Conservation (phyloP, 1,139 yeast genomes). For the Martiniozyma asiatica region DNA sequence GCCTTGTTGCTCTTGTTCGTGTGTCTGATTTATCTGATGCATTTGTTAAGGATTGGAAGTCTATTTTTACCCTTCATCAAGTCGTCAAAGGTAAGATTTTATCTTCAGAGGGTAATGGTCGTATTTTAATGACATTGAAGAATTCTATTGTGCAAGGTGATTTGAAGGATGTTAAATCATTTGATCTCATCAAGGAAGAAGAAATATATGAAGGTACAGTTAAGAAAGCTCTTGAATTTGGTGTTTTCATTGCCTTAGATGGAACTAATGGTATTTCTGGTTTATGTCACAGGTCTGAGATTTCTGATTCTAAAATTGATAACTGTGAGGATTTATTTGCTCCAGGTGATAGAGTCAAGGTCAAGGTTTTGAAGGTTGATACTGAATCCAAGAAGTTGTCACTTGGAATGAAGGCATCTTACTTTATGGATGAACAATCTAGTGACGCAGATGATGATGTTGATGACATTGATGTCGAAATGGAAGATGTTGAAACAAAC, state of each 20-base stretch:
- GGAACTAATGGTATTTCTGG: constrained; percentile 72
- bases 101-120: constrained; percentile 48
- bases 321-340: constrained; percentile 56
- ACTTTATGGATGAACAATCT: constrained; percentile 34
- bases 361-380: constrained; percentile 58
- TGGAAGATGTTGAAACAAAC: constrained; percentile 21
- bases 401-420: constrained; percentile 90
- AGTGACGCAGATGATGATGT: constrained; percentile 20
- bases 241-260: constrained; percentile 77
- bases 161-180: constrained; percentile 39
- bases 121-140: constrained; percentile 68
- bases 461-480: constrained; percentile 16
- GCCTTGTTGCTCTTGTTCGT: constrained; percentile 69
- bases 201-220: constrained; percentile 72
- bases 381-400: constrained; percentile 60
- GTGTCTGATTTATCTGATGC: constrained; percentile 74
- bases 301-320: constrained; percentile 51
- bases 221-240: constrained; percentile 71
- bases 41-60: constrained; percentile 80
- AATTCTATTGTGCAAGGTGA: constrained; percentile 72
- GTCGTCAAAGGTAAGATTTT: constrained; percentile 66
- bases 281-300: constrained; percentile 76
- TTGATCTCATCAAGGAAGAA: constrained; percentile 58
- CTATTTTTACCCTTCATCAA: constrained; percentile 57
- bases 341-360: constrained; percentile 84